phyloP scores from a whole-genome alignment of 2,329 filamentous ascomycete species.

The Pseudogymnoascus sp. region DNA sequence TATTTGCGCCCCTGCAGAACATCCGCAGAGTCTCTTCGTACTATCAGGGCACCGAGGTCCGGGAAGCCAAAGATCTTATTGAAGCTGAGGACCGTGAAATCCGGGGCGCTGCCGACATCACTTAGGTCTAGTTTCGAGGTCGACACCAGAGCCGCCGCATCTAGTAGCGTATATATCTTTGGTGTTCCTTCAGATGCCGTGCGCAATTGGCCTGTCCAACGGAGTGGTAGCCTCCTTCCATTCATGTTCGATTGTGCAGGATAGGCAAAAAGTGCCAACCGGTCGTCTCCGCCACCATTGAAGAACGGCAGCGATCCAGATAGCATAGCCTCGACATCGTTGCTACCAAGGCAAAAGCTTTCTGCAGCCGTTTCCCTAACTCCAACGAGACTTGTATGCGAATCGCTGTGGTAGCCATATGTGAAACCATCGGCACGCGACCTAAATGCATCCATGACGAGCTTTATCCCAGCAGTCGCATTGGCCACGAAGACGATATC shows the following conservation, averaged over 20 bases:
- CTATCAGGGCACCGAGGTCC: conserved; percentile 75
- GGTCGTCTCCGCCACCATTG: conserved; percentile 17
- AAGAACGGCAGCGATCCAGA: conserved; percentile 29
- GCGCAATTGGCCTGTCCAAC: conserved; percentile 52
- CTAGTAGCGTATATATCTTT: conserved; percentile 60
- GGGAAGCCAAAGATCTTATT: conserved; percentile 99
- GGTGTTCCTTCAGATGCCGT: conserved; percentile 15
- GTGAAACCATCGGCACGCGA: conserved; percentile 61
- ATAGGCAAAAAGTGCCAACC: conserved; percentile 60
- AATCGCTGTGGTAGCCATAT: conserved; percentile 73
- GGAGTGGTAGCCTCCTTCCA: conserved; percentile 62
- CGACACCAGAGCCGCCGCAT: conserved; percentile 73
- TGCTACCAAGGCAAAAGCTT: conserved; percentile 59
- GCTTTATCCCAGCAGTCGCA: conserved; percentile 81
- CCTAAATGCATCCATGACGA: conserved; percentile 71
- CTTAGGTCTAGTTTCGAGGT: conserved; percentile 69
- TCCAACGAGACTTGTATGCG: conserved; percentile 79
- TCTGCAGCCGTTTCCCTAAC: conserved; percentile 58
- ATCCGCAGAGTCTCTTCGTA: conserved; percentile 60
- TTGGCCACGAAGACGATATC: conserved; percentile 90
- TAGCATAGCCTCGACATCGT: conserved; percentile 58
- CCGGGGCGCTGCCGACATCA: conserved; percentile 53
- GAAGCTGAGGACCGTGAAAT: conserved; percentile 81
- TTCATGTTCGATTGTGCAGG: conserved; percentile 93
- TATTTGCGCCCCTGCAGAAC: conserved; percentile 62